A percentile compares a stretch with the other conserved stretches of the same genome.
These are phyloP conservation scores for Brettanomyces anomalus DNA, from an alignment of 805 yeast species.

Conservation along the genomic window DNA sequence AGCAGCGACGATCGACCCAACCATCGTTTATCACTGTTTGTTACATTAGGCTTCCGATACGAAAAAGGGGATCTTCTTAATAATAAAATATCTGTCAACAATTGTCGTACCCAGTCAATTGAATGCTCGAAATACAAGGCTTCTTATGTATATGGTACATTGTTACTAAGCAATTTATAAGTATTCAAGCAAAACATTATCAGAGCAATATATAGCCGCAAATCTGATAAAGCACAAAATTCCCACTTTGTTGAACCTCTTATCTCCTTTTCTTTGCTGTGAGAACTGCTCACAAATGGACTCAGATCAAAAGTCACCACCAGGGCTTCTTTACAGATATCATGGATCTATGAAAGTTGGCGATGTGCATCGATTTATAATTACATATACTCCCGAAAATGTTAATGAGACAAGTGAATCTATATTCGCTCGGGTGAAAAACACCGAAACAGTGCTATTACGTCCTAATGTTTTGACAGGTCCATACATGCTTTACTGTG, in stretches of 20 bases:
- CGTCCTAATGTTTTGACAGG: slow-evolving; percentile 85
- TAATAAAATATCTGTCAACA: too few relatives aligned
- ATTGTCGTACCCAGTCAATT: too few relatives aligned
- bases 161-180: too few relatives aligned
- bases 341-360: slow-evolving; percentile 43
- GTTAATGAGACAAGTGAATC: slow-evolving; percentile 6
- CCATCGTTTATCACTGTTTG: too few relatives aligned
- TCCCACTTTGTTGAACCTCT: not conserved
- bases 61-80: too few relatives aligned
- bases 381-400: slow-evolving; percentile 31
- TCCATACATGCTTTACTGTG: slow-evolving; percentile 80
- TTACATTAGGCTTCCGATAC: too few relatives aligned
- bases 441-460: slow-evolving; percentile 61
- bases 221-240: too few relatives aligned
- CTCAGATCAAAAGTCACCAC: not conserved
- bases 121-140: too few relatives aligned
- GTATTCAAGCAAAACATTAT: too few relatives aligned
- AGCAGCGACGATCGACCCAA: too few relatives aligned
- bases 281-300: not conserved
- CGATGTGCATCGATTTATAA: slow-evolving; percentile 45
- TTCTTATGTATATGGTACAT: too few relatives aligned
- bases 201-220: too few relatives aligned
- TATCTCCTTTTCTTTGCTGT: not conserved
- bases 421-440: slow-evolving; percentile 54
- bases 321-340: slow-evolving; percentile 11